Percentiles rank a stretch among this genome's conserved stretches.
These are phyloP conservation scores for Trichosporon sp. DNA, from an alignment of 1,284 basidiomycete genomes.

Conservation along the genomic window DNA sequence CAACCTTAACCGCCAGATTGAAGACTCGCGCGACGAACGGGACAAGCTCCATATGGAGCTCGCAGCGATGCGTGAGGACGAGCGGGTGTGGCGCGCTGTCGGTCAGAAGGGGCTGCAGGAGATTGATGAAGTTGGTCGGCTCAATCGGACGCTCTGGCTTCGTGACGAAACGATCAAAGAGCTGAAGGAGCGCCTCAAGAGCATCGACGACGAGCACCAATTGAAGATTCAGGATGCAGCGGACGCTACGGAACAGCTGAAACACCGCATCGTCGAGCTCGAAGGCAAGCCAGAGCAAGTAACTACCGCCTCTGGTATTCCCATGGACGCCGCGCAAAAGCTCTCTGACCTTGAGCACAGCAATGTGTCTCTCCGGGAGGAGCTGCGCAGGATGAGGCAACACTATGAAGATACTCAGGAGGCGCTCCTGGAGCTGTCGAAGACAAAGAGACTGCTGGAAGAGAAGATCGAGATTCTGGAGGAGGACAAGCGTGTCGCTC, in stretches of 20 bases:
- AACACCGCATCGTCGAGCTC: conserved; percentile 20
- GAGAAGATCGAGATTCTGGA: not conserved
- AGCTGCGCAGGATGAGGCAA: not conserved
- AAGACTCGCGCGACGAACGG: conserved; percentile 10
- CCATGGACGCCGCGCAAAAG: not conserved
- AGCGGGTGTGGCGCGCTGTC: conserved; percentile 8
- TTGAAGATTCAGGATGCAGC: conserved; percentile 20
- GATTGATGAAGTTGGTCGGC: conserved; percentile 23
- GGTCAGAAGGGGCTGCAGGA: conserved; percentile 4
- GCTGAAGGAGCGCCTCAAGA: conserved; percentile 12
- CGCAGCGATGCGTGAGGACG: conserved; percentile 10
- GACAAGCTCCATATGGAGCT: conserved; percentile 20
- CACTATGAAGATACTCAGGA: not conserved
- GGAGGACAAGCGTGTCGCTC: not conserved
- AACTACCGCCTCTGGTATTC: not conserved
- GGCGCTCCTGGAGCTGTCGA: not conserved
- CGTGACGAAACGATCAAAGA: conserved; percentile 16
- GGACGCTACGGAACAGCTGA: conserved; percentile 20
- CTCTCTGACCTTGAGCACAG: not conserved
- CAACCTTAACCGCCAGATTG: conserved; percentile 8
- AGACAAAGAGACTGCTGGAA: not conserved
- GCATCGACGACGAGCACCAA: conserved; percentile 7
- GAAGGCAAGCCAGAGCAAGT: conserved; percentile 6
- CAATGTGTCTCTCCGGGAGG: not conserved
- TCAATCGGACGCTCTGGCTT: conserved; percentile 25